Conservation (phyloP, 768 basidiomycete genomes). For the Auriscalpium orientale region DNA sequence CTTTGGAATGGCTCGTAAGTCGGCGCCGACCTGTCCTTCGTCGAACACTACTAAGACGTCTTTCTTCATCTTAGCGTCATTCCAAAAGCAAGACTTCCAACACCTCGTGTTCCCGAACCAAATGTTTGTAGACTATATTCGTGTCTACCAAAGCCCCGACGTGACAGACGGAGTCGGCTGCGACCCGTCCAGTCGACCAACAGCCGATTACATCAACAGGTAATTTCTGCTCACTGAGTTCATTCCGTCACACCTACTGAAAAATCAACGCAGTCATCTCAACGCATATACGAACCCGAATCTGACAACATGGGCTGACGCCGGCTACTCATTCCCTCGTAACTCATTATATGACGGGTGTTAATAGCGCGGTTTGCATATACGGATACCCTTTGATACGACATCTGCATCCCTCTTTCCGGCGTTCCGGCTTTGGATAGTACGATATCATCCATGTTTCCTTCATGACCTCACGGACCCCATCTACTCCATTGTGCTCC, state of each 20-base stretch:
- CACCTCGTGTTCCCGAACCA: constrained; percentile 69
- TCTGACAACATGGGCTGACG: constrained; percentile 77
- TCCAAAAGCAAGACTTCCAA: constrained; percentile 66
- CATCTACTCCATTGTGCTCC: too few species aligned
- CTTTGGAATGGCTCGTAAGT: constrained; percentile 65
- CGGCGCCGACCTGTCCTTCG: not conserved
- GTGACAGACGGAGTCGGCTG: constrained; percentile 67
- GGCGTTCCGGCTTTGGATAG: not conserved
- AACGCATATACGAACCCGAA: constrained; percentile 75
- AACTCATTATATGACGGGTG: constrained; percentile 33
- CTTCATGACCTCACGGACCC: too few species aligned
- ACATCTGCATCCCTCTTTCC: not conserved
- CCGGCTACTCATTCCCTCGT: constrained; percentile 67
- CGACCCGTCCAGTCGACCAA: constrained; percentile 72
- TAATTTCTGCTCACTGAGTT: constrained; percentile 21
- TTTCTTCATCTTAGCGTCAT: constrained; percentile 35
- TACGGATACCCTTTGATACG: not conserved
- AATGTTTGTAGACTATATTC: constrained; percentile 87
- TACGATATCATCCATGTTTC: too few species aligned
- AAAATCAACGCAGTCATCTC: constrained; percentile 26
- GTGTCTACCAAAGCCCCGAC: constrained; percentile 77
- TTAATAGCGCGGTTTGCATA: not conserved
- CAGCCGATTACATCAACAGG: constrained; percentile 69
- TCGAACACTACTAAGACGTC: not conserved
- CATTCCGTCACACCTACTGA: not conserved